Evolutionary conservation across 2,329 filamentous ascomycete species (phyloP).

Genomic region (Elsinoe arachidis): DNA sequence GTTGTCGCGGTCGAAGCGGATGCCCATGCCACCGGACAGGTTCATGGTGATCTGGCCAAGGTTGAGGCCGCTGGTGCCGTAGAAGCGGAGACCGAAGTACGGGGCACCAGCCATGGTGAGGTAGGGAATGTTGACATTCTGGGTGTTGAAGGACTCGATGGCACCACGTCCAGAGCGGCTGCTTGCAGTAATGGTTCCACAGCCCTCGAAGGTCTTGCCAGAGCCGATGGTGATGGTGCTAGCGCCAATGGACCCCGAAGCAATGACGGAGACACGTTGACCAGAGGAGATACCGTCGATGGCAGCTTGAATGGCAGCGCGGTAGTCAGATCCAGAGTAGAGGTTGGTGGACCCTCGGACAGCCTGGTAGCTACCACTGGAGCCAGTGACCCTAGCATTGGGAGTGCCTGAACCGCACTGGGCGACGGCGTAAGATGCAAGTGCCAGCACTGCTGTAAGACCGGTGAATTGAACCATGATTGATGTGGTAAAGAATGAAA

Average conservation of each 20-base stretch:
- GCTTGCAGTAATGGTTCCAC: conserved; percentile 46
- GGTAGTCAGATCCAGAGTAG: conserved; percentile 48
- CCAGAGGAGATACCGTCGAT: conserved; percentile 44
- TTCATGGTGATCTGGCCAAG: conserved; percentile 49
- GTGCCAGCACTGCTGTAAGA: conserved; percentile 35
- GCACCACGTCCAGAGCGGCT: conserved; percentile 40
- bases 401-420: conserved; percentile 44
- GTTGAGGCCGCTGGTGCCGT: conserved; percentile 40
- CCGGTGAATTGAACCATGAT: conserved; percentile 32
- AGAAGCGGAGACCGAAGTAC: conserved; percentile 51
- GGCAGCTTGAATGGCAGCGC: conserved; percentile 46
- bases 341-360: conserved; percentile 37
- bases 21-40: conserved; percentile 46
- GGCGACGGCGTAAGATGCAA: conserved; percentile 30
- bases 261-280: conserved; percentile 46
- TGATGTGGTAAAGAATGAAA: neutral
- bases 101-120: conserved; percentile 50
- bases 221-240: conserved; percentile 43
- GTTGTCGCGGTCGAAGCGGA: conserved; percentile 49
- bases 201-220: conserved; percentile 51
- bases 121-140: conserved; percentile 46
- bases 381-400: conserved; percentile 41
- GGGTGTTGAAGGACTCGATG: conserved; percentile 44
- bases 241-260: conserved; percentile 48
- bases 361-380: conserved; percentile 38